phyloP scores from a whole-genome alignment of 352 stramenopile species.

The Globisporangium orthogonon region DNA sequence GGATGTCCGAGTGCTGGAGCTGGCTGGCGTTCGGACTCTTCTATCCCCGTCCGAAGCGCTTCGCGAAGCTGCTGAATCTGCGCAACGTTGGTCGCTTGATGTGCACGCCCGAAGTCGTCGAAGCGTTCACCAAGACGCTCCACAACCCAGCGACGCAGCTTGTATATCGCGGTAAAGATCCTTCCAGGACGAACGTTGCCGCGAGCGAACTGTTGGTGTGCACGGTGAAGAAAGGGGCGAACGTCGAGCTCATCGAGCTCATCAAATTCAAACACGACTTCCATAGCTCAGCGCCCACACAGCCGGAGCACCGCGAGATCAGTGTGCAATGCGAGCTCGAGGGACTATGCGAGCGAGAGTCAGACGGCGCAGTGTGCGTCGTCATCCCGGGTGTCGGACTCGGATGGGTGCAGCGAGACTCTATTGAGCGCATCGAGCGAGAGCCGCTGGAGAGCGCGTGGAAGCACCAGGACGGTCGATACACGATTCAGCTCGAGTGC shows the following conservation, averaged over 20 bases:
- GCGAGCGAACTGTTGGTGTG: neutral
- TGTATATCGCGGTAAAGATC: neutral
- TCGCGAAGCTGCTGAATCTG: neutral
- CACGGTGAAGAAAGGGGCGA: neutral
- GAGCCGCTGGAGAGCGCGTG: neutral
- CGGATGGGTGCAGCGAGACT: neutral
- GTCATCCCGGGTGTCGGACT: neutral
- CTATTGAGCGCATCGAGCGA: constrained; percentile 1
- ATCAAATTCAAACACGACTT: neutral
- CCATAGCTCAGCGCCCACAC: neutral
- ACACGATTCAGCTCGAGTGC: neutral
- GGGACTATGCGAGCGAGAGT: constrained; percentile 7
- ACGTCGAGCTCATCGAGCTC: neutral
- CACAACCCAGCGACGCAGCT: constrained; percentile 3
- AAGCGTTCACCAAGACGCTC: neutral
- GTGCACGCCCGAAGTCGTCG: neutral
- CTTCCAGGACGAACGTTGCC: no score
- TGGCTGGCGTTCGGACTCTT: constrained; percentile 18
- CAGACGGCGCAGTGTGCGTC: constrained; percentile 3
- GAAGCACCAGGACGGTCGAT: neutral
- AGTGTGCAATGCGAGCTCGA: constrained; percentile 8
- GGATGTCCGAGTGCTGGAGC: constrained; percentile 3
- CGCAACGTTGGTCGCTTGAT: constrained; percentile 2
- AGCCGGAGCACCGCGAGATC: constrained; percentile 1
- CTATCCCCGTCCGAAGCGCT: constrained; percentile 14